Percentiles rank a stretch among this genome's conserved stretches.
phyloP scores from a whole-genome alignment of 306 rosid species.

The Citrullus colocynthis region DNA sequence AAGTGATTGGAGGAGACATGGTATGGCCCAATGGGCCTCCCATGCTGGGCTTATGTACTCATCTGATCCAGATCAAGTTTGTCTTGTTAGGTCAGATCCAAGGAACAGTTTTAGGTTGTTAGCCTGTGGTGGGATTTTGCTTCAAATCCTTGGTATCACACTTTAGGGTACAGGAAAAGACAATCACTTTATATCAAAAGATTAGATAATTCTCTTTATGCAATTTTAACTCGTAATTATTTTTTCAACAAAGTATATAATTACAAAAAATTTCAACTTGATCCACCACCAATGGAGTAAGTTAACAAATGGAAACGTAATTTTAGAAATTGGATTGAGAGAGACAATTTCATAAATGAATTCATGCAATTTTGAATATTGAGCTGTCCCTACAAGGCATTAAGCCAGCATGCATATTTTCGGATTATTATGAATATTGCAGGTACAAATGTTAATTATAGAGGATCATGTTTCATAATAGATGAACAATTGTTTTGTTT shows the following conservation, averaged over 20 bases:
- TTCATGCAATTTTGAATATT: background rate
- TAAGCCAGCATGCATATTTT: background rate
- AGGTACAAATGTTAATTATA: background rate
- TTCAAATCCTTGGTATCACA: background rate
- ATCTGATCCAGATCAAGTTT: background rate
- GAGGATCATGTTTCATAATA: background rate
- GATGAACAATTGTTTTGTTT: background rate
- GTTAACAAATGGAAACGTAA: background rate
- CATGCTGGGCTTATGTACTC: background rate
- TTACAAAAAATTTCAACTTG: background rate
- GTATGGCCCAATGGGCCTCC: constrained; percentile 7
- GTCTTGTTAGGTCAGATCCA: background rate
- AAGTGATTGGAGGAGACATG: background rate
- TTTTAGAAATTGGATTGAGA: background rate
- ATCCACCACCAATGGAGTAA: background rate
- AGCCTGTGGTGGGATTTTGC: background rate
- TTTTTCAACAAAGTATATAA: background rate
- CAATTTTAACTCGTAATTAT: background rate
- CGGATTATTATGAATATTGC: constrained; percentile 1
- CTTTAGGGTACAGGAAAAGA: background rate
- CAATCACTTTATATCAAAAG: background rate
- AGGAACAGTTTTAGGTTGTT: background rate
- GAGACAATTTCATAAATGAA: background rate
- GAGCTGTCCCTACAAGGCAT: background rate
- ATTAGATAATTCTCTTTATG: background rate